Evolutionary conservation across 768 basidiomycete genomes (phyloP).

Genomic region (Panaeolus cyanescens): DNA sequence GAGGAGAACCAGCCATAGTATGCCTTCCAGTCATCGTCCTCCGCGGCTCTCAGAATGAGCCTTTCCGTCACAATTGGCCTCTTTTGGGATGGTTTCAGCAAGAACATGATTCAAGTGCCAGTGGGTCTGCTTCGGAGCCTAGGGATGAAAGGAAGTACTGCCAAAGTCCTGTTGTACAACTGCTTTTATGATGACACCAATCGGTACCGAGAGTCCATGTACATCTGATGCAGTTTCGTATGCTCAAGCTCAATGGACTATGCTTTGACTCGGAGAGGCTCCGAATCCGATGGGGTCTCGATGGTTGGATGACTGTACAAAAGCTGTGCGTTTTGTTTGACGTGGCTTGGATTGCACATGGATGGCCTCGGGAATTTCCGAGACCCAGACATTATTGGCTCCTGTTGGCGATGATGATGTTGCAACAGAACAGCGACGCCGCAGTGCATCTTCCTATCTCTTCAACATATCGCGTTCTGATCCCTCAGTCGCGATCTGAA

Average conservation of each 20-base stretch:
- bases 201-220: background rate
- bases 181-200: background rate
- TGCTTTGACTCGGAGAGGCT: background rate
- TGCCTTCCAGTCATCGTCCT: background rate
- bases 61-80: background rate
- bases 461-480: slow-evolving; percentile 1
- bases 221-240: too few relatives aligned
- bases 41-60: background rate
- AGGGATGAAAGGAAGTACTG: background rate
- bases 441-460: background rate
- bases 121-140: background rate
- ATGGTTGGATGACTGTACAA: background rate
- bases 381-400: background rate
- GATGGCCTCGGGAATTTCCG: background rate
- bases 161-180: background rate
- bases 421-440: background rate
- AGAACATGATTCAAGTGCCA: background rate
- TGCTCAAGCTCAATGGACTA: background rate
- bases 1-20: background rate
- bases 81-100: background rate
- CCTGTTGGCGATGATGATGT: background rate
- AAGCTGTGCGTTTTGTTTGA: background rate
- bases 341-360: background rate
- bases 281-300: background rate
- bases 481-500: background rate